Percentiles rank a stretch among this genome's conserved stretches.
Evolutionary conservation across 2,329 filamentous ascomycete genomes (phyloP).

Genomic region (Alternaria triticina): DNA sequence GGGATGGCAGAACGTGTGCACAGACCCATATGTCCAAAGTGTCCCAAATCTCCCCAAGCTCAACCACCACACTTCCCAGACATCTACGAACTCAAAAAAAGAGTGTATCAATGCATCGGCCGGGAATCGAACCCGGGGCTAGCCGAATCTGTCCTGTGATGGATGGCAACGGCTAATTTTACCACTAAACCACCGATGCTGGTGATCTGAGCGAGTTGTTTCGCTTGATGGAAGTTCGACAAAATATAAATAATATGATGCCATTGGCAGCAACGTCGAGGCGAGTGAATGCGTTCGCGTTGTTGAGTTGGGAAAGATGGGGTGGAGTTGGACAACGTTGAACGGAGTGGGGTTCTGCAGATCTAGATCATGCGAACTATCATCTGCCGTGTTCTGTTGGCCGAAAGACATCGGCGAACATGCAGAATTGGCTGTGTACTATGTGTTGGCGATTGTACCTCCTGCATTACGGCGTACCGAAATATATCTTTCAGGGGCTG

Average conservation of each 20-base stretch:
- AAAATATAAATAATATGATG: background rate
- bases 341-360: background rate
- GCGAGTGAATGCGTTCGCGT: background rate
- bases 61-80: background rate
- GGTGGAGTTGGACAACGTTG: background rate
- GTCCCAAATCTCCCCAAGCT: background rate
- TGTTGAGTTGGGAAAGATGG: background rate
- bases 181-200: slow-evolving; percentile 23
- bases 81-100: too few relatives aligned
- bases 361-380: background rate
- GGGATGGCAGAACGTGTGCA: accelerated
- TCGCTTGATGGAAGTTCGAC: background rate
- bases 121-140: slow-evolving; percentile 23
- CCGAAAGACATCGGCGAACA: background rate
- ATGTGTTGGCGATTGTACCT: background rate
- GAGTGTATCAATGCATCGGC: slow-evolving; percentile 16
- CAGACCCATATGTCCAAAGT: accelerated
- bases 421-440: background rate
- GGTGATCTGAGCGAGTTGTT: background rate
- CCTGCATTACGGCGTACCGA: background rate
- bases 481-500: background rate
- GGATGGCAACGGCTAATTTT: slow-evolving; percentile 24
- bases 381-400: background rate
- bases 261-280: too few relatives aligned
- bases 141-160: slow-evolving; percentile 8